phyloP scores from a whole-genome alignment of 148 eudicot genomes.

The Persicaria tinctoria region DNA sequence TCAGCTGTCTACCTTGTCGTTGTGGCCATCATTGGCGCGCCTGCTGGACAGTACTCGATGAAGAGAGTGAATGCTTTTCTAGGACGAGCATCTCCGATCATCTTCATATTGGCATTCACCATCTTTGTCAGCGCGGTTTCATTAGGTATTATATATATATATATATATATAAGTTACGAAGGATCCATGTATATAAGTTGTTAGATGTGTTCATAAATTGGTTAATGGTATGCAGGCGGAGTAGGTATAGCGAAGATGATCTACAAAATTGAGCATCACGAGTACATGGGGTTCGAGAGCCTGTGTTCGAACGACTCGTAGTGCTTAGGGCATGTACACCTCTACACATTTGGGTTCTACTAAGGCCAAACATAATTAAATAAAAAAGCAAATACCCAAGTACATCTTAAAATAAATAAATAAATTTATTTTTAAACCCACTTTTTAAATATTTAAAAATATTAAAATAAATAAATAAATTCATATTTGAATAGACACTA shows the following conservation, averaged over 20 bases:
- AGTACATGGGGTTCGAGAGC: slow-evolving; percentile 49
- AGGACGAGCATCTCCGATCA: slow-evolving; percentile 60
- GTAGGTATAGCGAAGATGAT: slow-evolving; percentile 36
- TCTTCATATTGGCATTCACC: slow-evolving; percentile 57
- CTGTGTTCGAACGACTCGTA: slow-evolving; percentile 16
- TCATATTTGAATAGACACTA: too few species aligned
- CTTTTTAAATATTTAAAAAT: too few species aligned
- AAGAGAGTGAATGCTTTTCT: slow-evolving; percentile 41
- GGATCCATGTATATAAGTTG: not conserved
- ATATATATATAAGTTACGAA: not conserved
- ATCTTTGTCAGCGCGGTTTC: slow-evolving; percentile 56
- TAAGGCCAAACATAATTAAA: too few species aligned
- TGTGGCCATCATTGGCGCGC: slow-evolving; percentile 56
- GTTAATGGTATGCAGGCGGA: slow-evolving; percentile 26
- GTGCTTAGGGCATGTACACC: not conserved
- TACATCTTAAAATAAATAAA: too few species aligned
- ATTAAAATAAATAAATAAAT: too few species aligned
- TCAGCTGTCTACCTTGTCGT: slow-evolving; percentile 51
- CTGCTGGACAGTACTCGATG: slow-evolving; percentile 49
- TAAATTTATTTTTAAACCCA: too few species aligned
- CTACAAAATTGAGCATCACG: slow-evolving; percentile 23
- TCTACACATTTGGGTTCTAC: not conserved
- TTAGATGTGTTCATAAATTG: too few species aligned
- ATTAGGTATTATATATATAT: slow-evolving; percentile 27
- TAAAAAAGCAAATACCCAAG: too few species aligned